phyloP scores from a whole-genome alignment of 2,329 filamentous ascomycete genomes.

The Byssoonygena ceratinophila region DNA sequence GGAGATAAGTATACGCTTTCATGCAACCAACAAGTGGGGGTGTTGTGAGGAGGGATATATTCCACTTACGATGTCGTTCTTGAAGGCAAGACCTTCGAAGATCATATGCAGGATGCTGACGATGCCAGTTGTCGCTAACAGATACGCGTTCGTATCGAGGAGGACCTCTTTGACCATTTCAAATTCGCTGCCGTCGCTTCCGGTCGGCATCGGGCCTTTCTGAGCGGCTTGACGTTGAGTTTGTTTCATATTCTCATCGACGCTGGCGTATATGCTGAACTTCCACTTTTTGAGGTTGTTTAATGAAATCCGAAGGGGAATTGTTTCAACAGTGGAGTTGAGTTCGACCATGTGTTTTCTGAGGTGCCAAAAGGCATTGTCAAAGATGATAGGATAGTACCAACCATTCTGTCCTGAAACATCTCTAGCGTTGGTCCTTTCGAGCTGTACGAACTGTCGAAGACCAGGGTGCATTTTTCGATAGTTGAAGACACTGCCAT shows the following conservation, averaged over 20 bases:
- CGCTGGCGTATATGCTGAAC: conserved; percentile 69
- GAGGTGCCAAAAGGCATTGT: conserved; percentile 97
- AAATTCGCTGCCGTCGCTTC: conserved; percentile 83
- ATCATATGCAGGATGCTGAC: conserved; percentile 87
- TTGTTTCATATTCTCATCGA: conserved; percentile 81
- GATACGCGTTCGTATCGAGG: conserved; percentile 84
- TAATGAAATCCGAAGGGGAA: conserved; percentile 74
- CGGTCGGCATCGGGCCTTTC: conserved; percentile 59
- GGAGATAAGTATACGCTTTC: neutral
- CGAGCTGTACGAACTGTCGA: conserved; percentile 67
- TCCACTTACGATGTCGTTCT: conserved; percentile 67
- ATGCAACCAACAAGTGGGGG: neutral
- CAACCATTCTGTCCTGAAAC: conserved; percentile 75
- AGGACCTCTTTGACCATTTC: conserved; percentile 96
- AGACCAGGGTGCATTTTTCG: conserved; percentile 59
- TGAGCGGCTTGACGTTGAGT: conserved; percentile 66
- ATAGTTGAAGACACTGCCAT: conserved; percentile 60
- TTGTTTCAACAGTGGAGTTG: conserved; percentile 73
- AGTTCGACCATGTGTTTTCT: conserved; percentile 80
- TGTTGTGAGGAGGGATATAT: neutral
- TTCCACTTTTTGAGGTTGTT: conserved; percentile 80
- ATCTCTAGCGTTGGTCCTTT: conserved; percentile 71
- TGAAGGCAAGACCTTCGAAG: conserved; percentile 92
- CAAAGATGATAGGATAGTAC: conserved; percentile 83
- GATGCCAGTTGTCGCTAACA: conserved; percentile 71